Evolutionary conservation across 108 stramenopile species (phyloP).

Genomic region (Bacterosira constricta): DNA sequence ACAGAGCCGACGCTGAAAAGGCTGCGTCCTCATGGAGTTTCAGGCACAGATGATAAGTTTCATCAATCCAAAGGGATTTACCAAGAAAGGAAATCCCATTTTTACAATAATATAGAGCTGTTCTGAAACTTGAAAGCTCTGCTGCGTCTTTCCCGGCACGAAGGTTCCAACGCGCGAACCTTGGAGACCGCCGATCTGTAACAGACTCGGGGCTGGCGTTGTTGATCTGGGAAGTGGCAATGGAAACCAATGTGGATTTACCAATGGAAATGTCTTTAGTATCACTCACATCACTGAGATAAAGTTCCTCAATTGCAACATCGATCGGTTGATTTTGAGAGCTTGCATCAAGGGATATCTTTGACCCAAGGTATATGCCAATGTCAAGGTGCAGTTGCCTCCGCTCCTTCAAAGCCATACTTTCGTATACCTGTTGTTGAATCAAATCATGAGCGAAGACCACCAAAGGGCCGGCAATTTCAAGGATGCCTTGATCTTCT

Average conservation of each 20-base stretch:
- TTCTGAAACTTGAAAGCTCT: neutral
- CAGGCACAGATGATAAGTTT: too few species aligned
- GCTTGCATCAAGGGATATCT: too few species aligned
- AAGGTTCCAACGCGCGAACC: constrained; percentile 8
- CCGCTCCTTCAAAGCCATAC: neutral
- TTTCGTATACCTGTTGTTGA: constrained; percentile 15
- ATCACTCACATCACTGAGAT: neutral
- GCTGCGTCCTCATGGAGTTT: too few species aligned
- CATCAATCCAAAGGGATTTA: too few species aligned
- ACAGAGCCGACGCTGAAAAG: too few species aligned
- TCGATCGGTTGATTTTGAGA: neutral
- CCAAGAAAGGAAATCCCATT: too few species aligned
- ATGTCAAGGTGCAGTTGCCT: constrained; percentile 4
- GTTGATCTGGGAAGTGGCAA: constrained; percentile 10
- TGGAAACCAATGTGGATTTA: neutral
- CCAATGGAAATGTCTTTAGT: neutral
- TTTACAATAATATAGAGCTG: constrained; percentile 7
- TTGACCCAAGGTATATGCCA: neutral
- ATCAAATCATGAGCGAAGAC: constrained; percentile 18
- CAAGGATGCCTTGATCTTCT: constrained; percentile 2
- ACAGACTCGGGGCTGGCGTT: neutral
- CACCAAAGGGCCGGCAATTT: neutral
- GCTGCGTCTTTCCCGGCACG: neutral
- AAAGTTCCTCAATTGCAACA: neutral
- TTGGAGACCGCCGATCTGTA: neutral